Percentiles rank a stretch among this genome's conserved stretches.
Conservation (phyloP, 1,139 yeast genomes). For the Sporopachydermia cereana region DNA sequence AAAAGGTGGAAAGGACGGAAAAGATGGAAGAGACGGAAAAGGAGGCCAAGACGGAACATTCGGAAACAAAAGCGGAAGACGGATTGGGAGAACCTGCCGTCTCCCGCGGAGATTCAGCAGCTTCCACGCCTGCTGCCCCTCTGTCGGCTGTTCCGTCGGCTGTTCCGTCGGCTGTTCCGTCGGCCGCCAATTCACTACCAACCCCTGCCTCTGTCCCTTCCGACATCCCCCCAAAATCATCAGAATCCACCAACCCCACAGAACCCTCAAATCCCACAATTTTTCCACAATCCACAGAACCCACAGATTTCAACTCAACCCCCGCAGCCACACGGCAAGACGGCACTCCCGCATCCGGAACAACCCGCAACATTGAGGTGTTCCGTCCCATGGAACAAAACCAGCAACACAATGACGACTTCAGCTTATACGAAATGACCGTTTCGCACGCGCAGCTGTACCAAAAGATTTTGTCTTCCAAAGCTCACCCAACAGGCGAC, state of each 20-base stretch:
- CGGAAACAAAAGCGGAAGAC: conserved; percentile 17
- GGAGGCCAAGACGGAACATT: conserved; percentile 13
- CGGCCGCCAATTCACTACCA: neutral
- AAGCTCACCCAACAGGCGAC: conserved; percentile 4
- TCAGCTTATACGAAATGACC: neutral
- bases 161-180: neutral
- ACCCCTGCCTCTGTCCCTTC: neutral
- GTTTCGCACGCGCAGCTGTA: neutral
- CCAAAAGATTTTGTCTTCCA: conserved; percentile 2
- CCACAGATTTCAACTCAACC: too few species aligned
- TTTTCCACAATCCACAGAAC: neutral
- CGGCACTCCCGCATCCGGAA: neutral
- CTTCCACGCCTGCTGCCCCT: too few species aligned
- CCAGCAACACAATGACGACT: neutral
- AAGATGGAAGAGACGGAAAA: conserved; percentile 13
- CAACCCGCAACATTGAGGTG: neutral
- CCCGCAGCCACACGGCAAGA: too few species aligned
- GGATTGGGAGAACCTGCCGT: too few species aligned
- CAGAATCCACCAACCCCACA: neutral
- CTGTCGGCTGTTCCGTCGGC: neutral
- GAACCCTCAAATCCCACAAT: neutral
- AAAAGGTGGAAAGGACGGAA: neutral
- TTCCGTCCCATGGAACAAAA: neutral
- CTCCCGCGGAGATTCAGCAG: too few species aligned
- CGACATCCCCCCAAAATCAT: neutral